A percentile compares a stretch with the other conserved stretches of the same genome.
phyloP scores from a whole-genome alignment of 1,284 basidiomycete species.

The Cystobasidiaceae sp. region DNA sequence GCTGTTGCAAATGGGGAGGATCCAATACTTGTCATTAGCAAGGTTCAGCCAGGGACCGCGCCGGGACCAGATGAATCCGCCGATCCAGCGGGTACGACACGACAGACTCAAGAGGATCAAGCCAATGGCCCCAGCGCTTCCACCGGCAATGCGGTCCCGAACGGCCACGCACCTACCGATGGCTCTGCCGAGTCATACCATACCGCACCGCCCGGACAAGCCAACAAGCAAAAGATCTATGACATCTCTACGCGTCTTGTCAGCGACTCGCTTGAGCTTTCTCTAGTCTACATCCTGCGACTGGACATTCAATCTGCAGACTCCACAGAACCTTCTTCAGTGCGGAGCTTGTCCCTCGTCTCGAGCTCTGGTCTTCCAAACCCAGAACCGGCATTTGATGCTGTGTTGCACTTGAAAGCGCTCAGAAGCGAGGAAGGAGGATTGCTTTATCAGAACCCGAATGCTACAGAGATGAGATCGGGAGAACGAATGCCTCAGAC shows the following conservation, averaged over 20 bases:
- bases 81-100: too few relatives aligned
- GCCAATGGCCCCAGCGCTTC: not conserved
- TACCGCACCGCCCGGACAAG: slow-evolving; percentile 32
- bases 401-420: slow-evolving; percentile 40
- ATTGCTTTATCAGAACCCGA: slow-evolving; percentile 41
- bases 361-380: slow-evolving; percentile 38
- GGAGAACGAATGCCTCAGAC: slow-evolving; percentile 15
- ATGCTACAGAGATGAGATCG: slow-evolving; percentile 2
- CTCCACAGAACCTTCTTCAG: not conserved
- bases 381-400: slow-evolving; percentile 40
- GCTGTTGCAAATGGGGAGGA: not conserved
- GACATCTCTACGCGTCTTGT: slow-evolving; percentile 39
- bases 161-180: slow-evolving; percentile 13
- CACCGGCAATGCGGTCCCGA: not conserved
- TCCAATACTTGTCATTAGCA: too few relatives aligned
- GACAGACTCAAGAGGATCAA: too few relatives aligned
- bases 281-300: slow-evolving; percentile 40
- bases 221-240: slow-evolving; percentile 40
- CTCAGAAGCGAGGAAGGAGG: slow-evolving; percentile 42
- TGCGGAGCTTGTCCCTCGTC: slow-evolving; percentile 32
- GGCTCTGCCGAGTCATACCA: slow-evolving; percentile 35
- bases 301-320: slow-evolving; percentile 31
- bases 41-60: too few relatives aligned
- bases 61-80: not conserved
- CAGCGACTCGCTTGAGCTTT: slow-evolving; percentile 38